Base-by-base conservation (phyloP, 1,284 basidiomycete genomes). In the Anthracocystis setariae region DNA sequence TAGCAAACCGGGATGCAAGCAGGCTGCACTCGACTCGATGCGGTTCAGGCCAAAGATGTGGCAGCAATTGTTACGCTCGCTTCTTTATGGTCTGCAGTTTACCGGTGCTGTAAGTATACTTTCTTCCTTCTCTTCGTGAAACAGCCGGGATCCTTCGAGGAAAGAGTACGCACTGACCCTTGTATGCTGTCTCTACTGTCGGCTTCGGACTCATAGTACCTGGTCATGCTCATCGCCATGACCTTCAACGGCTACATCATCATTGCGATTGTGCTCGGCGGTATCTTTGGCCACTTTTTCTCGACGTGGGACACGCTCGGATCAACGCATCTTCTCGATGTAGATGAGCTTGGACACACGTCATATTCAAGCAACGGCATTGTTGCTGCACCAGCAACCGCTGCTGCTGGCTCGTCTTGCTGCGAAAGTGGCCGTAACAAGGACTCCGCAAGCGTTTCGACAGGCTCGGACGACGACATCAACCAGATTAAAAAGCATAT, bases 161-260 rank as follows among this genome's bases (percentile, higher is more conserved):
- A 12, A 29, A 29, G 5, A 12, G 5, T 25, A 29, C 29, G 18
- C 7, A 12, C 23, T 27, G 27, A 35, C 15, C 24, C n/a, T 8
- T 12, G 33, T 33, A 5, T 17, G 37, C 10, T 9, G n/a, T 23
- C 39, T 40, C 15, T 18, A 15, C 9, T 21, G 5, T 35, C 12
- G 0, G 18, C 32, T 44, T 43, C 20, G 25, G 1, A 13, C 27
- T 10, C n/a, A 9, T 42, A 74, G 54, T 80, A 80, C 56, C 46
- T 80, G 35, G 46, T 80, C 52, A 80, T 80, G 78, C 57, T 80
- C 27, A 74, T 79, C 40, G 68, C 73, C 21, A 80, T 80, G 78
- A 72, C 76, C 15, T 80, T 69, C 64, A 80, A 80, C 66, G 78
- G 77, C 37, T 80, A 74, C 74, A 68, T 80, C 46, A 60, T 80